Base-by-base conservation (phyloP, 768 basidiomycete genomes). In the Rhizopogon vesiculosus region DNA sequence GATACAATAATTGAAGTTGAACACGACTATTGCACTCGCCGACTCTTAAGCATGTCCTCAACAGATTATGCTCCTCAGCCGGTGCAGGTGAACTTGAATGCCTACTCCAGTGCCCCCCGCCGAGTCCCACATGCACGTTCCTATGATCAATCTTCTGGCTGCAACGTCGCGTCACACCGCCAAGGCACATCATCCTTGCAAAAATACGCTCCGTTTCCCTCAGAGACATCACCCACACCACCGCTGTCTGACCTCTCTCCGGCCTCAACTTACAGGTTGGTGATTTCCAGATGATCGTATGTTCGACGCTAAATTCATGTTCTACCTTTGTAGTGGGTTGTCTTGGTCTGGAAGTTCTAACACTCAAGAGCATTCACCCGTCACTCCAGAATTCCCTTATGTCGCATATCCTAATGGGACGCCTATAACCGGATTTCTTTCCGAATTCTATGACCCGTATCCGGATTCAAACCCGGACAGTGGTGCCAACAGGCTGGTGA, bases 261-360 rank as follows among this genome's bases (percentile, higher is more conserved):
- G n/a, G 55, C 56, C 45, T 69, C 66, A 29, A 40, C 54, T 15
- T 60, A 55, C 56, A 69, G 68, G 68, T 70, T 38, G 8, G 68
- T 54, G 15, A 7, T 16, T 33, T 38, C 16, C 16, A n/a, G 18
- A 13, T 15, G 25, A 16, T 1, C 28, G 3, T 25, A 22, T 41
- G 7, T 5, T 19, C n/a, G 31, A 18, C 31, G 10, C 39, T 40
- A 19, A 46, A 25, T 10, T 42, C 38, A 8, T 25, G 28, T 42
- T 28, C 16, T 28, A 35, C 39, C 31, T 15, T 13, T 58, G 63
- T 50, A 45, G 42, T 45, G 19, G 48, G 5, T 39, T 18, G 12
- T 68, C 62, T 29, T 59, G 25, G 42, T 64, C 61, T 3, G 58
- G 58, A 5, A 59, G 55, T 42, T 61, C 59, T 22, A 38, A 49